Conservation (phyloP, 495 filamentous ascomycete species). For the Amphirosellinia nigrospora region DNA sequence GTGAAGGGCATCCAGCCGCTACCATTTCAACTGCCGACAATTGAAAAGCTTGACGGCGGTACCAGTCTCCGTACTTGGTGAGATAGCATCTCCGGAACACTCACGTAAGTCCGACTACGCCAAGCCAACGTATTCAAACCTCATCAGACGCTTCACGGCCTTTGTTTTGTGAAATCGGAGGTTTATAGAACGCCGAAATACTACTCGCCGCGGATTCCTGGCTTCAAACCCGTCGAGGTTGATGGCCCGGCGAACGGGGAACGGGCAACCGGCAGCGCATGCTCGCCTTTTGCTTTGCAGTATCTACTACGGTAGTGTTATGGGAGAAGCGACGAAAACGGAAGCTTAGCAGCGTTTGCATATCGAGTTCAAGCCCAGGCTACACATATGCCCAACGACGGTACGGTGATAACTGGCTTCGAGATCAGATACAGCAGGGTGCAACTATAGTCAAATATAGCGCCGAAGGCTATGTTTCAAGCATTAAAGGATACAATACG, state of each 20-base stretch:
- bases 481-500: neutral
- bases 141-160: neutral
- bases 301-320: neutral
- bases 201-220: neutral
- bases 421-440: neutral
- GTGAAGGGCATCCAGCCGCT: neutral
- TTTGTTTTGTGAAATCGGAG: neutral
- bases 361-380: neutral
- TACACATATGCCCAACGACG: neutral
- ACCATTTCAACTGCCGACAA: conserved; percentile 20
- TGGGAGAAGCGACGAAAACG: neutral
- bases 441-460: neutral
- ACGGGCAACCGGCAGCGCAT: neutral
- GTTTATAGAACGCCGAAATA: conserved; percentile 4
- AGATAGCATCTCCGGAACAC: neutral
- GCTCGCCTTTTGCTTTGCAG: neutral
- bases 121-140: conserved; percentile 9
- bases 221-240: neutral
- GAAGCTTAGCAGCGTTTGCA: neutral
- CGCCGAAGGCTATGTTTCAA: neutral
- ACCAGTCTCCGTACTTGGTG: conserved; percentile 15
- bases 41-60: conserved; percentile 6
- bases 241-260: neutral
- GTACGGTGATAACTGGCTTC: neutral
- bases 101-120: neutral